Base-by-base conservation (phyloP, 495 filamentous ascomycete species). In the Parmelia sp. region DNA sequence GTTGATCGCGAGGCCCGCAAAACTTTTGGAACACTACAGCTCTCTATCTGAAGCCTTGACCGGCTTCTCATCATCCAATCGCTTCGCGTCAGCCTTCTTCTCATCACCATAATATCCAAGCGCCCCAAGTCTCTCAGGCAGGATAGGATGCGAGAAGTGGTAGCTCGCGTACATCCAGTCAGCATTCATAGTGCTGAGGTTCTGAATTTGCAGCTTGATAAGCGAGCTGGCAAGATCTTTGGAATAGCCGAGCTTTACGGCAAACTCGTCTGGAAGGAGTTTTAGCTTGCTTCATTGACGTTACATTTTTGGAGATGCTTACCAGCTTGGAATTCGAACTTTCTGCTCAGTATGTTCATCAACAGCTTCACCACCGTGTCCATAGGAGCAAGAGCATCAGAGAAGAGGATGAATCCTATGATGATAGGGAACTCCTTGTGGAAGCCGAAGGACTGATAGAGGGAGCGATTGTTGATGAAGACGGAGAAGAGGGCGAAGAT, bases 111-210 rank as follows among this genome's bases (percentile, higher is more conserved):
- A 84, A 92, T 92, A 97, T 65, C 89, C 87, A 37, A 98, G 80
- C 1, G 93, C 94, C 77, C 87, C 90, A 68, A 98, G 79, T 67
- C 94, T 84, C 82, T 98, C 95, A 11, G 92, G 87, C 61, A 98
- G 82, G 68, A 97, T 97, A 1, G 94, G 94, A 76, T 98, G 94
- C 11, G 92, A 96, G 82, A 92, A 96, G 78, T 97, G 90, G 79
- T 97, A 98, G 79, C 87, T 92, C 33, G 95, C 92, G 75, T 96
- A 98, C 79, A 96, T 83, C 89, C 88, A 95, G 74, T 98, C 95
- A 47, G 94, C 94, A 74, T 98, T 95, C 93, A 97, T 97, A 63
- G 90, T 95, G 78, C 90, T 92, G 63, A 98, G 82, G 71, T 98
- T 98, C 78, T 97, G 91, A 74, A 97, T 90, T 75, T 98, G 94